Base-by-base conservation (phyloP, 805 yeast species). In the Candida tammaniensis region DNA sequence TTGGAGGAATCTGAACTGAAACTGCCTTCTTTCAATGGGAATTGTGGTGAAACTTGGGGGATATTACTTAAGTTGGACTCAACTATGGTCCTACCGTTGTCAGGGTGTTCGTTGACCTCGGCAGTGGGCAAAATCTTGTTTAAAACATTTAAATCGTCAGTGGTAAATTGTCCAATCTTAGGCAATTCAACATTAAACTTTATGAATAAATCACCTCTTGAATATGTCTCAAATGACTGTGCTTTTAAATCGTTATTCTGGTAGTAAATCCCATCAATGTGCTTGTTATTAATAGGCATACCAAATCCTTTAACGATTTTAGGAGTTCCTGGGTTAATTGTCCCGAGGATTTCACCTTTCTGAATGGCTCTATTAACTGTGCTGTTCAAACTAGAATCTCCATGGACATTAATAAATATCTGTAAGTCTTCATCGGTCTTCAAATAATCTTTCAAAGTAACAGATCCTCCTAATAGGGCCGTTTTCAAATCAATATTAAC, bases 391-490 rank as follows among this genome's bases (percentile, higher is more conserved):
- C 3, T 14, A 25, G 32, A 20, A 19, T 43, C 27, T 1, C 70
- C 70, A 40, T 64, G 71, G 4, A 58, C 59, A 40, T 64, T 64
- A n/a, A 66, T 47, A 27, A 38, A 47, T 1, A 67, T 40, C 19
- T 49, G 48, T 16, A 67, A 38, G 20, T 54, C 47, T 23, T 59
- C 54, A 7, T 58, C 64, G 40, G 56, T 27, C 54, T 62, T 48
- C 10, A 64, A 33, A 27, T 55, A 65, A 40, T 65, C 52, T 6
- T 45, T 44, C 6, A 67, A 38, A 7, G 52, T 57, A 10, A 79
- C 43, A 3, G 52, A 42, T 1, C 85, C 85, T n/a, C 85, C 85
- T 28, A 75, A 53, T 9, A 79, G 51, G 6, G 82, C 79, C 0
- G 80, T 77, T 31, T 62, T 52, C 38, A 79, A 54, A 47, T 74